Percentiles rank a stretch among this genome's conserved stretches.
Evolutionary conservation across 2,329 filamentous ascomycete genomes (phyloP).

Genomic region (Nigrospora sphaerica): DNA sequence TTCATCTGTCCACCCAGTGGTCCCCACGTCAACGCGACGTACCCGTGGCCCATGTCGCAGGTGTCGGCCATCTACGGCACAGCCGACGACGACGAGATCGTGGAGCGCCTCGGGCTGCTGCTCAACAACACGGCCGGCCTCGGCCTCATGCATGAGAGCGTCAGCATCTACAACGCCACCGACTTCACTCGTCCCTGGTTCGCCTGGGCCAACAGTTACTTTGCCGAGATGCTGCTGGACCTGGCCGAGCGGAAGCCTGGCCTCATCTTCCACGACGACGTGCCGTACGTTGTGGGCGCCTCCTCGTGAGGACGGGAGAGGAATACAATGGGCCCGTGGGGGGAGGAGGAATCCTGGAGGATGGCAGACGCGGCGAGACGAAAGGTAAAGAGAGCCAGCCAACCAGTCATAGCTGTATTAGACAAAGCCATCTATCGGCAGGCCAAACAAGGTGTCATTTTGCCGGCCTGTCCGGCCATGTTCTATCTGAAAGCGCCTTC

Average conservation of each 20-base stretch:
- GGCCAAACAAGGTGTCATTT: too few species aligned
- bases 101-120: slow-evolving; percentile 33
- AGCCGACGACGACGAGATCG: slow-evolving; percentile 56
- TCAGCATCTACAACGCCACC: slow-evolving; percentile 50
- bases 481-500: too few species aligned
- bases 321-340: too few species aligned
- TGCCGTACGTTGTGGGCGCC: neutral
- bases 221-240: slow-evolving; percentile 5
- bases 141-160: slow-evolving; percentile 62
- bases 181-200: slow-evolving; percentile 49
- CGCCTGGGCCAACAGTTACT: slow-evolving; percentile 5
- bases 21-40: slow-evolving; percentile 32
- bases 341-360: too few species aligned
- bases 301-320: neutral
- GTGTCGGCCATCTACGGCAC: slow-evolving; percentile 62
- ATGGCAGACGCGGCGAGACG: too few species aligned
- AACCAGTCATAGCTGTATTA: too few species aligned
- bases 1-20: slow-evolving; percentile 9
- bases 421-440: too few species aligned
- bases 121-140: slow-evolving; percentile 36
- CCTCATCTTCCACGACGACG: neutral
- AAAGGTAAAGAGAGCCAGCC: too few species aligned
- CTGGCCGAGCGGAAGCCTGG: slow-evolving; percentile 2
- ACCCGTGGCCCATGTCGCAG: slow-evolving; percentile 68
- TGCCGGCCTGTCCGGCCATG: too few species aligned